These are phyloP conservation scores for Arctostaphylos glauca DNA, from an alignment of 148 eudicot genomes.

Conservation along the genomic window DNA sequence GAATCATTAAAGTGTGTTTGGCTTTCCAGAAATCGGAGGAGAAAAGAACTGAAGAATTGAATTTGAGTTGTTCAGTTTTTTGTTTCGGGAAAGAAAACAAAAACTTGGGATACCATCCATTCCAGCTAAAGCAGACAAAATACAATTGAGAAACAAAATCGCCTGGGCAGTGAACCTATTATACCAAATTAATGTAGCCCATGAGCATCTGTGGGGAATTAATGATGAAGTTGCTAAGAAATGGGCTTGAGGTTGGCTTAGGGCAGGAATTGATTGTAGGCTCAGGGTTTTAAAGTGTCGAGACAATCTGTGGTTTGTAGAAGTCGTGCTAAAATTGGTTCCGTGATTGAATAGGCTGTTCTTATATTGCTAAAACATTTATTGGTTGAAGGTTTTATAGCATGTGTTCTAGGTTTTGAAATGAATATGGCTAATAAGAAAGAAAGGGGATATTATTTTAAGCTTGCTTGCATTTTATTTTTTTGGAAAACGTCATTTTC, in stretches of 20 bases:
- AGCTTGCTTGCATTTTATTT: neutral
- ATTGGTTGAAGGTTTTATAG: neutral
- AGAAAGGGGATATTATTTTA: neutral
- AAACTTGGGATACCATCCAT: neutral
- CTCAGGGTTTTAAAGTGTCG: neutral
- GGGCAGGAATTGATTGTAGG: neutral
- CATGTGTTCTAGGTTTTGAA: neutral
- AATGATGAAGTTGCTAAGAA: neutral
- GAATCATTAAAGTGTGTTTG: neutral
- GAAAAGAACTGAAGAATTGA: neutral
- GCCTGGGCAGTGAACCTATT: neutral
- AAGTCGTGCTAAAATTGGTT: neutral
- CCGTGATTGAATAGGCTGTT: neutral
- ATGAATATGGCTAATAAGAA: neutral
- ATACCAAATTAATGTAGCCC: neutral
- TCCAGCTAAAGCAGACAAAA: neutral
- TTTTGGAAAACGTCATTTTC: too few relatives aligned
- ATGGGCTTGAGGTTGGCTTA: neutral
- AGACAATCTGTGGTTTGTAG: neutral
- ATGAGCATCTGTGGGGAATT: neutral
- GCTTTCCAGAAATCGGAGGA: neutral
- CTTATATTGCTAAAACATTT: neutral
- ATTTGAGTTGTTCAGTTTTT: neutral
- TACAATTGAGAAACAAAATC: neutral
- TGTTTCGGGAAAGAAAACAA: neutral